Conservation (phyloP, 345 rosid genomes). For the Streptanthus diversifolius region DNA sequence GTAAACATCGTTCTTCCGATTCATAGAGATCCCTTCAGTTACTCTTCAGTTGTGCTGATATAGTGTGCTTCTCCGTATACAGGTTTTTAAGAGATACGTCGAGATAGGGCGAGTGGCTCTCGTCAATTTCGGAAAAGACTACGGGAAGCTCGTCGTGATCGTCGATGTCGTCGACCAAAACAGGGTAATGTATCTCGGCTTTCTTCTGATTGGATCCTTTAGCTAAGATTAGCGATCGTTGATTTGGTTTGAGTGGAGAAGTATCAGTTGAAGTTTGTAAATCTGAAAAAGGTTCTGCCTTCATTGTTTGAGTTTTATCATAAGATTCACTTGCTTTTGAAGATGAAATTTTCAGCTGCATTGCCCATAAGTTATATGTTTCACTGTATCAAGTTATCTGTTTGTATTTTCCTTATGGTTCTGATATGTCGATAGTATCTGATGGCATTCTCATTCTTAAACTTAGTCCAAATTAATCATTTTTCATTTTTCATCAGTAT, state of each 20-base stretch:
- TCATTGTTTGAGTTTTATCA: background rate
- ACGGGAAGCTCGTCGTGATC: conserved; percentile 77
- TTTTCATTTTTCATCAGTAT: no score
- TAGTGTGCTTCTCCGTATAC: background rate
- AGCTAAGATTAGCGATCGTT: background rate
- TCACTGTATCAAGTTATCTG: no score
- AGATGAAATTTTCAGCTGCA: background rate
- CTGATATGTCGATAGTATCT: background rate
- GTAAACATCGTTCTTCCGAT: background rate
- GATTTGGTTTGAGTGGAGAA: background rate
- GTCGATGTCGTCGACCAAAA: conserved; percentile 84
- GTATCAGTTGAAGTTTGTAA: background rate
- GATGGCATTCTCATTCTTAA: background rate
- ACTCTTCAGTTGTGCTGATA: background rate
- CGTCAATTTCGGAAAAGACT: conserved; percentile 75
- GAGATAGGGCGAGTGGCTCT: conserved; percentile 88
- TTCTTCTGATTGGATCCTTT: background rate
- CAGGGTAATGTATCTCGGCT: conserved; percentile 37
- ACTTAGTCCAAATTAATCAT: no score
- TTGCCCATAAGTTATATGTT: no score
- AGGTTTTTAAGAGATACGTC: conserved; percentile 83
- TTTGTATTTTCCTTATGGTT: background rate
- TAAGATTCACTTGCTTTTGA: background rate
- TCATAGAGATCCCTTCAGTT: background rate
- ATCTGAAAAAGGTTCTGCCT: background rate